Conservation (phyloP, 2,329 filamentous ascomycete species). For the Colletotrichum limetticola region DNA sequence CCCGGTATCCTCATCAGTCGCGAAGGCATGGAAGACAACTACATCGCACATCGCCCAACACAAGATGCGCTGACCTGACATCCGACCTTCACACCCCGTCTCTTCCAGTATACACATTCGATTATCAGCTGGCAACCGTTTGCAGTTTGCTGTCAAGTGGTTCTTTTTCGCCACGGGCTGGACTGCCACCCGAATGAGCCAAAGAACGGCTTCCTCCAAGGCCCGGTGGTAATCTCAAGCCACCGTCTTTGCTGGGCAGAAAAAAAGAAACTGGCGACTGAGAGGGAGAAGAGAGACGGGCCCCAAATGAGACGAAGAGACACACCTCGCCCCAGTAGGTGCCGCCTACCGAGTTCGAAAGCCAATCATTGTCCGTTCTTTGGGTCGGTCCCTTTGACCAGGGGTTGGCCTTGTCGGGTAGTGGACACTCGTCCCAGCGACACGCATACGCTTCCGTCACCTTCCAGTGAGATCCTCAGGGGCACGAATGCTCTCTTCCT, state of each 20-base stretch:
- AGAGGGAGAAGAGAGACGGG: not conserved
- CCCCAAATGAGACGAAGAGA: slow-evolving; percentile 30
- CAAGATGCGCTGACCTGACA: not conserved
- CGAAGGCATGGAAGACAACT: not conserved
- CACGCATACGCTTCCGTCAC: slow-evolving; percentile 30
- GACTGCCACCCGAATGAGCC: slow-evolving; percentile 8
- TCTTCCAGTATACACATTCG: not conserved
- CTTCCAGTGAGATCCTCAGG: slow-evolving; percentile 24
- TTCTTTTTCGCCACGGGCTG: not conserved
- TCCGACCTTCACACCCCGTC: not conserved
- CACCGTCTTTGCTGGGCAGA: slow-evolving; percentile 14
- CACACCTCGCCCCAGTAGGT: not conserved
- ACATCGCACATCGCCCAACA: not conserved
- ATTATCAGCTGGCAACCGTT: slow-evolving; percentile 2
- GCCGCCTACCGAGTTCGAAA: slow-evolving; percentile 22
- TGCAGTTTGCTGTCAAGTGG: slow-evolving; percentile 13
- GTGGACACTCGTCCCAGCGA: slow-evolving; percentile 26
- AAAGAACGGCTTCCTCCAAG: slow-evolving; percentile 7
- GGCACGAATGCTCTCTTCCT: not conserved
- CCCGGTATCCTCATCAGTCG: not conserved
- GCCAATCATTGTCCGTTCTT: slow-evolving; percentile 25
- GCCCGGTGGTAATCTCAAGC: not conserved
- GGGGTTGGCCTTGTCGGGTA: slow-evolving; percentile 23
- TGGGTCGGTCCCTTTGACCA: slow-evolving; percentile 8
- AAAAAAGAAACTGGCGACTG: not conserved